Base-by-base conservation (phyloP, 805 yeast species). In the Lachancea meyersii region DNA sequence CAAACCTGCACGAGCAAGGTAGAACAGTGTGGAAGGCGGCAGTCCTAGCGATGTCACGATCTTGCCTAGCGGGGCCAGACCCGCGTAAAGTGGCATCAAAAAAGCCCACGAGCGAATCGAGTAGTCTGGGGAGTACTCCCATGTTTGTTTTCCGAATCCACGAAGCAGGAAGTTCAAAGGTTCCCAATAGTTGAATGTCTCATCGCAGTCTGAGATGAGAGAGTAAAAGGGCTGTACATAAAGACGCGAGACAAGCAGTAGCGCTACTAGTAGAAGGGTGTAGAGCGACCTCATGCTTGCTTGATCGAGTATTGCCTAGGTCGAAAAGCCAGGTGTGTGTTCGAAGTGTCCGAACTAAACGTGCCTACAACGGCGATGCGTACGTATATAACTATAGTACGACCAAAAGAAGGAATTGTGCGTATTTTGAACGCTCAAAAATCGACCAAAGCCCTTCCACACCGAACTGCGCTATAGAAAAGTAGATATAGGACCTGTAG, bases 51-150 rank as follows among this genome's bases (percentile, higher is more conserved):
- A 43, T n/a, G 47, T 43, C 3, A 27, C 35, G 18, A 35, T 45
- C 33, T 35, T 55, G 11, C 46, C 61, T 50, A 47, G 24, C n/a
- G 50, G 60, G 30, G 52, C 50, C 8, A 60, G 31, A 2, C 59
- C 17, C 9, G 57, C 46, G 36, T 59, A 62, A 35, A 60, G 56
- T 1, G 74, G 85, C 5, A 79, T 47, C 21, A 89, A 65, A 52
- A 83, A 88, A 2, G 84, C 73, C 79, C 93, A 91, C 2, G 96
- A 86, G 50, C 97, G 67, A 42, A 89, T 86, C 14, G 95, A 86
- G 55, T 76, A 86, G 41, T 74, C 83, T 0, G 97, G 96, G 0
- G 96, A 86, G 60, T 89, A 91, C 58, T 89, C 97, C 97, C 97
- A 89, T 0, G 97, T 89, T 61, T 88, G 88, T 53, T 88, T 84